phyloP scores from a whole-genome alignment of 129 eudicot species.

The Helichrysum umbraculigerum region DNA sequence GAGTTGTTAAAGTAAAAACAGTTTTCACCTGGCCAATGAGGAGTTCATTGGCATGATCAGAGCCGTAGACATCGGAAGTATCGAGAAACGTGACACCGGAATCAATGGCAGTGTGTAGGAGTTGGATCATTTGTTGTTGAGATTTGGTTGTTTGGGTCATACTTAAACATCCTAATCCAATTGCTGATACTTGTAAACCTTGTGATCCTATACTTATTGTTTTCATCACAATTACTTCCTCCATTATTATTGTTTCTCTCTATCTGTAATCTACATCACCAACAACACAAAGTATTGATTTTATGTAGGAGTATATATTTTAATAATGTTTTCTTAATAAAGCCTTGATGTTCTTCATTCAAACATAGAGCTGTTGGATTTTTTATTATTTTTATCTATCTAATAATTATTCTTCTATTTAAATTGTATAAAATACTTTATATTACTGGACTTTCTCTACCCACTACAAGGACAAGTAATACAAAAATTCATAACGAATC shows the following conservation, averaged over 20 bases:
- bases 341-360: neutral
- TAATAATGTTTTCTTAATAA: neutral
- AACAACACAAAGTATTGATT: no score
- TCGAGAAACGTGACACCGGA: slow-evolving; percentile 47
- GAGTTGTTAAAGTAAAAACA: no score
- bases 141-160: slow-evolving; percentile 43
- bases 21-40: slow-evolving; percentile 43
- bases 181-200: slow-evolving; percentile 49
- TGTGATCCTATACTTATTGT: slow-evolving; percentile 45
- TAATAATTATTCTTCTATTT: no score
- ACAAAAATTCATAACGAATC: no score
- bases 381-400: no score
- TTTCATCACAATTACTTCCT: neutral
- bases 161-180: slow-evolving; percentile 53
- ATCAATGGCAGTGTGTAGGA: slow-evolving; percentile 42
- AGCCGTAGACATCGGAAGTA: slow-evolving; percentile 51
- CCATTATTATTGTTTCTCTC: slow-evolving; percentile 2
- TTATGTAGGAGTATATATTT: no score
- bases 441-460: no score
- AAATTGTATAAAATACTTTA: no score
- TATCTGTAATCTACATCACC: no score
- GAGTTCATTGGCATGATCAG: slow-evolving; percentile 45
- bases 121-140: slow-evolving; percentile 42
- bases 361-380: no score
- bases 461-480: no score